Base-by-base conservation (phyloP, 805 yeast species). In the Yamadazyma phyllophila region DNA sequence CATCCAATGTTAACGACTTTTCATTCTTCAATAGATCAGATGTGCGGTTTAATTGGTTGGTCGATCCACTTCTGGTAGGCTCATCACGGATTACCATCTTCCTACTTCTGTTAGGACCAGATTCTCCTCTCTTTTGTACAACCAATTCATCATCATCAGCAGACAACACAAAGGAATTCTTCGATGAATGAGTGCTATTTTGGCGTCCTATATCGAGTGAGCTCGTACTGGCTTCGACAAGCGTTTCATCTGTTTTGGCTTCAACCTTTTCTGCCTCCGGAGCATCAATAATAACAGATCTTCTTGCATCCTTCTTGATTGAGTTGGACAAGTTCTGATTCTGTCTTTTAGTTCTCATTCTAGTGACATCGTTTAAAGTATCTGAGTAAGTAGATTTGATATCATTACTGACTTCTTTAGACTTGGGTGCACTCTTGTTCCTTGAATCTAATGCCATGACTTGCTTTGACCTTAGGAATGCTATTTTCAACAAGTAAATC, bases 1-100 rank as follows among this genome's bases (percentile, higher is more conserved):
- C 99, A 65, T 94, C 98, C 55, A 94, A 76, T 0, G 97, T 92
- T 43, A 94, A 76, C 0, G 92, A 84, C 54, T 86, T 88, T 54
- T 92, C 95, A 57, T 82, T 86, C 56, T 84, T 81, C 44, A 90
- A 76, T 40, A 88, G 72, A 53, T 80, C 84, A 1, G 89, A 77
- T 0, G 91, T 83, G 1, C 84, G 76, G 56, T 80, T 84, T 38
- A 85, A 69, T 49, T 67, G 65, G 38, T 59, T 61, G 20, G 62
- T 59, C 7, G 52, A 47, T 4, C 55, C 36, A 36, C 68, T 62
- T 38, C 65, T 58, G 49, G 61, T 67, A 50, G 77, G 76, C 53
- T 63, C 73, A 41, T 65, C 74, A 43, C 62, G 54, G 13, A 65
- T 69, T 31, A 56, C 60, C 37, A 66, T 46, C n/a, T 62, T 54